phyloP scores from a whole-genome alignment of 768 basidiomycete species.

The Chalciporus sphaerocephalus region DNA sequence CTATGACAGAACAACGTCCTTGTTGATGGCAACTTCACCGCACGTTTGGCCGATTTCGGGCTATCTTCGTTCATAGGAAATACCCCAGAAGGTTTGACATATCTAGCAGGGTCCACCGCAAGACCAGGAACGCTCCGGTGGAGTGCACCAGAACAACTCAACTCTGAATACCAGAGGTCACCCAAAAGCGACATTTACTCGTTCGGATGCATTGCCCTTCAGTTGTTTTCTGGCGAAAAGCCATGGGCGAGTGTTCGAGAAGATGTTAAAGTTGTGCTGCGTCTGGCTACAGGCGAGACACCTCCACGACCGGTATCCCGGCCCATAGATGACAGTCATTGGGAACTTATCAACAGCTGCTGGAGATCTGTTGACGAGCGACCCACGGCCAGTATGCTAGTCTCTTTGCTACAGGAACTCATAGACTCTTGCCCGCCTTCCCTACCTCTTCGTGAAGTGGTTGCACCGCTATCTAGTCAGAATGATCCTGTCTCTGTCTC shows the following conservation, averaged over 20 bases:
- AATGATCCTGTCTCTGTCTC: too few relatives aligned
- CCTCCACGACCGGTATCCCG: conserved; percentile 1
- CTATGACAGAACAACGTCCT: conserved; percentile 10
- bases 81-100: neutral
- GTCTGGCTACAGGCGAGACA: neutral
- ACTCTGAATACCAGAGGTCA: conserved; percentile 11
- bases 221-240: conserved; percentile 19
- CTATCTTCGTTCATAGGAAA: too few relatives aligned
- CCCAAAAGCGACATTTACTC: conserved; percentile 13
- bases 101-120: conserved; percentile 25
- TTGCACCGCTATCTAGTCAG: too few relatives aligned
- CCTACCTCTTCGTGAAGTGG: too few relatives aligned
- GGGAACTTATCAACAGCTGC: conserved; percentile 6
- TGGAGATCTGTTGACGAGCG: neutral
- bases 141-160: conserved; percentile 37
- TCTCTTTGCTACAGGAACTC: neutral
- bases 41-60: conserved; percentile 42
- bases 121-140: conserved; percentile 37
- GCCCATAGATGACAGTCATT: conserved; percentile 2
- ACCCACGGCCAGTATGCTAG: neutral
- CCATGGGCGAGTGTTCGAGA: conserved; percentile 3
- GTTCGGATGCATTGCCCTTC: conserved; percentile 28
- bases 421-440: neutral
- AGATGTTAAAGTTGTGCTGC: conserved; percentile 7
- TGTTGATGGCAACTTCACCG: conserved; percentile 21